Conservation (phyloP, 495 filamentous ascomycete genomes). For the Bacidia rubella region DNA sequence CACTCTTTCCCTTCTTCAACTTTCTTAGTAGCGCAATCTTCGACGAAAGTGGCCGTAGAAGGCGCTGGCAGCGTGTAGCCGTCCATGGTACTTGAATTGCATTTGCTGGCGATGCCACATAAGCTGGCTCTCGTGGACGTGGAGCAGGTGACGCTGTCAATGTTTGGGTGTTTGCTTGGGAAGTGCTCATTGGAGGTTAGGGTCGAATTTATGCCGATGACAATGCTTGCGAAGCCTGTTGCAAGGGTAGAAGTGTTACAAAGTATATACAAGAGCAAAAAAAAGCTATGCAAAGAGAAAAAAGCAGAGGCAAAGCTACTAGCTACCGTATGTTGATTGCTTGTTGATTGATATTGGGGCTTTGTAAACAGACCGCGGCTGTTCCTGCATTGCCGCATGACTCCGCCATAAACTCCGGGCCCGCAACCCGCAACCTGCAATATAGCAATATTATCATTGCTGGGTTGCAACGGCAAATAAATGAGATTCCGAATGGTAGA, state of each 20-base stretch:
- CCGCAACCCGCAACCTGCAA: too few species aligned
- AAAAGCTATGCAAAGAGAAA: constrained; percentile 1
- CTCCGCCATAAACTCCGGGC: too few species aligned
- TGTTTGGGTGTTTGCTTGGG: not conserved
- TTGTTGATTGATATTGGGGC: not conserved
- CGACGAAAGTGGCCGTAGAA: constrained; percentile 40
- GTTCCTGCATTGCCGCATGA: too few species aligned
- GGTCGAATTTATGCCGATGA: not conserved
- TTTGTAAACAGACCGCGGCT: too few species aligned
- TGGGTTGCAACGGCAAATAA: too few species aligned
- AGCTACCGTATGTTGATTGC: not conserved
- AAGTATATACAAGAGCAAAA: not conserved
- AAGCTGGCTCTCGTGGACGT: not conserved
- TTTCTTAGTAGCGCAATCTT: constrained; percentile 37
- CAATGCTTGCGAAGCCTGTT: not conserved
- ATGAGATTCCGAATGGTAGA: too few species aligned
- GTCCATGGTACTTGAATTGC: constrained; percentile 32
- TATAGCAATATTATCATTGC: too few species aligned
- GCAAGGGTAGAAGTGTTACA: not conserved
- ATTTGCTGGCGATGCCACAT: not conserved
- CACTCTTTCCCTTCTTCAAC: constrained; percentile 17
- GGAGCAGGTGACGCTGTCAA: not conserved
- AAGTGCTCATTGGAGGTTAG: not conserved
- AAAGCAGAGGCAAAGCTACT: constrained; percentile 1
- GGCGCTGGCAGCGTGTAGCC: constrained; percentile 39